Evolutionary conservation across 164 flowering plant genomes (phyloP).

Genomic region (Litsea cubeba): DNA sequence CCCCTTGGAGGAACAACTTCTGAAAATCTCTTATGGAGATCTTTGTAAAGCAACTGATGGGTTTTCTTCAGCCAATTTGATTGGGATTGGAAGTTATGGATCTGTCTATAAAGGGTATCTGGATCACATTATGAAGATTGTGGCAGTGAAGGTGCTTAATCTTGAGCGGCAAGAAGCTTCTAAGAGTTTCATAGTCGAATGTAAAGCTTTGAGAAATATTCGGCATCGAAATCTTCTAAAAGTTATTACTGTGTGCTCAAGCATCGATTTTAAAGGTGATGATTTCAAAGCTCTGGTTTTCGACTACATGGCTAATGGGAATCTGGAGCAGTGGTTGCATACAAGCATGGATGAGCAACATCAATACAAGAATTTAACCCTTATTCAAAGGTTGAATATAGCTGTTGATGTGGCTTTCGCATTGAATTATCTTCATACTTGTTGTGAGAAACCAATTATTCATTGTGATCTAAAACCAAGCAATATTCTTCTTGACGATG

Average conservation of each 20-base stretch:
- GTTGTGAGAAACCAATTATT: background rate
- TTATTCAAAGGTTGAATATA: background rate
- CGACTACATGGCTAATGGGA: background rate
- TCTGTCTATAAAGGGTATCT: background rate
- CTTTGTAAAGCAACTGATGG: background rate
- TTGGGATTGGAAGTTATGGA: background rate
- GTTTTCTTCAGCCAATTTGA: background rate
- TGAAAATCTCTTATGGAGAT: background rate
- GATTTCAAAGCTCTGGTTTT: background rate
- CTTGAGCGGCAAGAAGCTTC: background rate
- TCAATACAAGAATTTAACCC: background rate
- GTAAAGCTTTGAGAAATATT: background rate
- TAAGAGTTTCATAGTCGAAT: background rate
- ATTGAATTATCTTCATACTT: conserved; percentile 10
- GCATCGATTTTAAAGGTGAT: background rate
- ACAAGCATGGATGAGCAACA: background rate
- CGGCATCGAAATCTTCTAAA: background rate
- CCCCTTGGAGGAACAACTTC: background rate
- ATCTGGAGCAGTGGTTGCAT: background rate
- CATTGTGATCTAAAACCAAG: conserved; percentile 9
- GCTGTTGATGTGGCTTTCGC: conserved; percentile 9
- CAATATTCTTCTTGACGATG: background rate
- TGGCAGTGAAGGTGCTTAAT: background rate
- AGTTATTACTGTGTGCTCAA: background rate
- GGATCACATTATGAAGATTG: background rate